Percentiles rank a stretch among this genome's conserved stretches.
Conservation (phyloP, 2,329 filamentous ascomycete genomes). For the Fusarium siculi region DNA sequence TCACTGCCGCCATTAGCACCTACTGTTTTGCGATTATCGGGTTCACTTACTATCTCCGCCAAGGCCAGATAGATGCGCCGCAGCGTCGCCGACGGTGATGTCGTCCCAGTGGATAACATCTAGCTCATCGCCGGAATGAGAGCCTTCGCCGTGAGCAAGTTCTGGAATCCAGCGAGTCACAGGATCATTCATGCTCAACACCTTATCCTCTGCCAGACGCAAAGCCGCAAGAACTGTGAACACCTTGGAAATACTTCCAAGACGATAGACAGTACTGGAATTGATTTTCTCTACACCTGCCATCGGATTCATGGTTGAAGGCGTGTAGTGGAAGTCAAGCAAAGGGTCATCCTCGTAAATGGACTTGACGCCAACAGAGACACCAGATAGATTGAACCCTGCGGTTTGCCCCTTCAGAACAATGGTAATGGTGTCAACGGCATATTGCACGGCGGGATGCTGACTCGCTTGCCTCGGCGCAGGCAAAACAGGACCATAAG, state of each 20-base stretch:
- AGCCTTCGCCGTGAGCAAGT: background rate
- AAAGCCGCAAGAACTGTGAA: background rate
- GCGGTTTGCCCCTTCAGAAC: background rate
- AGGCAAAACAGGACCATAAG: slow-evolving; percentile 3
- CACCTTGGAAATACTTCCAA: slow-evolving; percentile 14
- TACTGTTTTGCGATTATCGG: background rate
- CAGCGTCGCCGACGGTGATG: background rate
- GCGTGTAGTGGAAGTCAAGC: background rate
- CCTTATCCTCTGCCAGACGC: background rate
- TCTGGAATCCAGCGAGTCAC: background rate
- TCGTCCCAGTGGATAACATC: background rate
- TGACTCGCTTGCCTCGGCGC: background rate
- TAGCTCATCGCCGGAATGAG: background rate
- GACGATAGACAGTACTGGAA: background rate
- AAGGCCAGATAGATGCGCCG: background rate
- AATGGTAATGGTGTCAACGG: background rate
- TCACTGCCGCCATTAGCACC: background rate
- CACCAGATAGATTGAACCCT: background rate
- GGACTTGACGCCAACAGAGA: slow-evolving; percentile 2
- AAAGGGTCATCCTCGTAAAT: background rate
- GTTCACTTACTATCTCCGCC: slow-evolving; percentile 1
- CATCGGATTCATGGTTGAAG: background rate
- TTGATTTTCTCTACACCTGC: background rate
- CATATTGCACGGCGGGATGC: background rate
- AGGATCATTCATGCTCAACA: slow-evolving; percentile 2